phyloP scores from a whole-genome alignment of 345 rosid species.

The Populus deltoides region DNA sequence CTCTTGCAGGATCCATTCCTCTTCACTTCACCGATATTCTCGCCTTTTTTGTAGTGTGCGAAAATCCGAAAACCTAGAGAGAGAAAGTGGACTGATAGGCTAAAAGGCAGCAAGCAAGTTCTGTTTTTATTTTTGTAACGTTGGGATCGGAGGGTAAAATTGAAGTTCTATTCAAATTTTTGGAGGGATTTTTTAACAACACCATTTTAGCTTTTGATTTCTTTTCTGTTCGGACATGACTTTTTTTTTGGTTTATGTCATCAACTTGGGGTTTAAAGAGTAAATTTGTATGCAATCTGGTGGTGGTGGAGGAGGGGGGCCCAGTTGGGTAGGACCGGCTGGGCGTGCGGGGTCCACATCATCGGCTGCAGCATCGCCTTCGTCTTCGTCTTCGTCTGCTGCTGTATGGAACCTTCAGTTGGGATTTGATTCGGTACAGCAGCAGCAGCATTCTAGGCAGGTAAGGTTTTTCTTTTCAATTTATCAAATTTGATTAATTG shows the following conservation, averaged over 20 bases:
- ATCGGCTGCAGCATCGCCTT: conserved; percentile 81
- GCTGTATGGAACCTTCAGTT: conserved; percentile 72
- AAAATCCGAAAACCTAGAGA: conserved; percentile 26
- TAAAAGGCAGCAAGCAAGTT: conserved; percentile 7
- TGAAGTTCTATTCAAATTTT: conserved; percentile 27
- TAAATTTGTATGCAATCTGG: conserved; percentile 76
- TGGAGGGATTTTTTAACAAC: conserved; percentile 48
- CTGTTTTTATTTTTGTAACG: conserved; percentile 34
- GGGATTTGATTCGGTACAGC: conserved; percentile 62
- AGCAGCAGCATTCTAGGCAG: conserved; percentile 70
- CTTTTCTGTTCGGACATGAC: background rate
- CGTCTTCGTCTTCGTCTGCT: conserved; percentile 92
- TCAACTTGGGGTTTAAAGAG: conserved; percentile 3
- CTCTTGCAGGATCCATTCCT: conserved; percentile 35
- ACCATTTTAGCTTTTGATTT: conserved; percentile 15
- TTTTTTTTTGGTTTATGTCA: background rate
- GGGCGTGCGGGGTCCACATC: conserved; percentile 88
- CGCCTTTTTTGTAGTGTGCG: conserved; percentile 28
- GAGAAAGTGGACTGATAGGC: conserved; percentile 29
- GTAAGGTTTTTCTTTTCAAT: conserved; percentile 31
- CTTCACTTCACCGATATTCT: conserved; percentile 39
- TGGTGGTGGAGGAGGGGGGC: conserved; percentile 70
- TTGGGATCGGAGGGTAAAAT: conserved; percentile 56
- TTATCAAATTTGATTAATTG: background rate
- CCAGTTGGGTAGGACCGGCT: conserved; percentile 65